phyloP scores from a whole-genome alignment of 164 flowering plant species.

The Magnolia kwangsiensis region DNA sequence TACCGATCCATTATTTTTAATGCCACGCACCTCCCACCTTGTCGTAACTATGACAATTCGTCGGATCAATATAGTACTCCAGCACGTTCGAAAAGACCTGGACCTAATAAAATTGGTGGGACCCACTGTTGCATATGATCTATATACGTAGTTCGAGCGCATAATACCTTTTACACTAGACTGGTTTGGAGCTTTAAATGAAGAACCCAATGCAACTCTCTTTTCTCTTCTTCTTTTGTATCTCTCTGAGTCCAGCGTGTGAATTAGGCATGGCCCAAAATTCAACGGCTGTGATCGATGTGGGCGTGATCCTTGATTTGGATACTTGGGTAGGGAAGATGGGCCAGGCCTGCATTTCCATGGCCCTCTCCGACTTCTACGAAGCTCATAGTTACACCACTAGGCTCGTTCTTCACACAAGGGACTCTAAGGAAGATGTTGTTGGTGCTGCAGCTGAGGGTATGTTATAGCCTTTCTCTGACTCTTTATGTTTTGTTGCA shows the following conservation, averaged over 20 bases:
- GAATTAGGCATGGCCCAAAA: background rate
- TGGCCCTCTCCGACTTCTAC: constrained; percentile 18
- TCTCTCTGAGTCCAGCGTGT: background rate
- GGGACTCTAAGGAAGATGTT: constrained; percentile 11
- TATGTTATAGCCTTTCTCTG: background rate
- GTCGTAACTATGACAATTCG: no score
- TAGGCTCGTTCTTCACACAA: constrained; percentile 10
- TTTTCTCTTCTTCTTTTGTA: background rate
- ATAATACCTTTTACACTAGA: no score
- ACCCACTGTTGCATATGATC: no score
- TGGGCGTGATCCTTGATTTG: constrained; percentile 18
- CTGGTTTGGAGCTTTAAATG: background rate
- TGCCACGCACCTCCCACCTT: no score
- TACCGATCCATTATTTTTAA: no score
- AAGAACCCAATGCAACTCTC: background rate
- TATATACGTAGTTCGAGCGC: no score
- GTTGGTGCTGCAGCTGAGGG: constrained; percentile 16
- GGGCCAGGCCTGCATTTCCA: constrained; percentile 8
- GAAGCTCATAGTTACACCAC: constrained; percentile 8
- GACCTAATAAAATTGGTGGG: no score
- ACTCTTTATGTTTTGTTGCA: background rate
- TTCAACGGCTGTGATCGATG: constrained; percentile 2
- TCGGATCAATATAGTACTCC: no score
- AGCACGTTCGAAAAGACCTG: no score
- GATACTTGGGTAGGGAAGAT: constrained; percentile 11